These are phyloP conservation scores for Apiospora saccharicola DNA, from an alignment of 2,329 filamentous ascomycete species.

Conservation along the genomic window DNA sequence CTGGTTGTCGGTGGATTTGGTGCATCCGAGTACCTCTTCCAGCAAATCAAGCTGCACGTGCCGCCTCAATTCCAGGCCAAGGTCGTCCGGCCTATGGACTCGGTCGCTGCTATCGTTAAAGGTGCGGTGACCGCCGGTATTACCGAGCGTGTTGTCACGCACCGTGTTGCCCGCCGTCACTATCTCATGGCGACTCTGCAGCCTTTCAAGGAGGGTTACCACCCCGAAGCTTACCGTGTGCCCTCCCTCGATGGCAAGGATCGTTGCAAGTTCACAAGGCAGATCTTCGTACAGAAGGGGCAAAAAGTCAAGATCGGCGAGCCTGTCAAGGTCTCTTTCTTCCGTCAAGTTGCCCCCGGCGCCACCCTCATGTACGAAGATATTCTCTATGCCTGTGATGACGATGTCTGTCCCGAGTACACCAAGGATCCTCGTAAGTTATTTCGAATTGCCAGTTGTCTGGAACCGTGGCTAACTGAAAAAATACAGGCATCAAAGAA, in stretches of 20 bases:
- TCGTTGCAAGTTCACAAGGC: constrained; percentile 96
- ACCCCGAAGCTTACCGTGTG: constrained; percentile 97
- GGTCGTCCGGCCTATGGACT: constrained; percentile 43
- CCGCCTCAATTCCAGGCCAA: constrained; percentile 93
- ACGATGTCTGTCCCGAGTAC: constrained; percentile 97
- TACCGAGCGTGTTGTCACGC: constrained; percentile 94
- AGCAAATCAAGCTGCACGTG: constrained; percentile 34
- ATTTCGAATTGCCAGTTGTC: background rate
- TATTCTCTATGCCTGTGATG: constrained; percentile 95
- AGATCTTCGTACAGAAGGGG: constrained; percentile 98
- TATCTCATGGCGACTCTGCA: constrained; percentile 99
- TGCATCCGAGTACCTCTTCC: constrained; percentile 45
- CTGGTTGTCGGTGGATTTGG: constrained; percentile 50
- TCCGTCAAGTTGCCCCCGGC: constrained; percentile 95
- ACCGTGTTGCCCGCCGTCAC: constrained; percentile 94
- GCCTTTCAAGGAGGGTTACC: constrained; percentile 98
- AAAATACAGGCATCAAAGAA: constrained; percentile 87
- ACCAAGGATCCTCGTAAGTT: constrained; percentile 98
- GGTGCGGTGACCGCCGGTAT: constrained; percentile 75
- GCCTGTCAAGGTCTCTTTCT: constrained; percentile 98
- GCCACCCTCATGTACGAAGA: constrained; percentile 99
- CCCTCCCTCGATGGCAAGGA: constrained; percentile 97
- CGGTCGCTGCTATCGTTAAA: constrained; percentile 36
- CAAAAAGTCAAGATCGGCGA: constrained; percentile 99
- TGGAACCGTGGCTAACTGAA: constrained; percentile 39